phyloP scores from a whole-genome alignment of 805 yeast genomes.

The Saccharomycopsis guyanensis region DNA sequence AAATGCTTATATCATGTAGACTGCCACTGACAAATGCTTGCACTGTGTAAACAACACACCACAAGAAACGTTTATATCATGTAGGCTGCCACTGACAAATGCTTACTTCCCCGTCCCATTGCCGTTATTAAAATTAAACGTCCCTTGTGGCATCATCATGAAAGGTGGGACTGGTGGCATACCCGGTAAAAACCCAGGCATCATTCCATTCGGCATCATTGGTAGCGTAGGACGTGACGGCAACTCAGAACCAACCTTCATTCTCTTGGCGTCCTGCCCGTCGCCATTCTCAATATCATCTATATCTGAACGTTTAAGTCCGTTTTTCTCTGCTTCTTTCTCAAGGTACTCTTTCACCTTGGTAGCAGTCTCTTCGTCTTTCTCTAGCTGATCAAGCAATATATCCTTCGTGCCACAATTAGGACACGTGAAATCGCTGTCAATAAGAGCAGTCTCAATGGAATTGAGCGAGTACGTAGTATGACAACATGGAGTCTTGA shows the following conservation, averaged over 20 bases:
- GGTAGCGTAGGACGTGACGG: slow-evolving; percentile 19
- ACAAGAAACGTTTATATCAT: too few relatives aligned
- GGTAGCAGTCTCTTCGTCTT: slow-evolving; percentile 51
- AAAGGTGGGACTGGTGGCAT: background rate
- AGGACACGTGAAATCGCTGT: slow-evolving; percentile 86
- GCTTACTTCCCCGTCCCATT: background rate
- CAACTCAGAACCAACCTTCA: slow-evolving; percentile 12
- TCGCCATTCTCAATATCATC: slow-evolving; percentile 16
- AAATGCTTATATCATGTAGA: too few relatives aligned
- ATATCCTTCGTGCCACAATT: slow-evolving; percentile 70
- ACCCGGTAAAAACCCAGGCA: background rate
- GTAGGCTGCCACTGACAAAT: too few relatives aligned
- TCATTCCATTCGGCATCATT: background rate
- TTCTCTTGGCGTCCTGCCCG: slow-evolving; percentile 18
- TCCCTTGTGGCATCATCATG: slow-evolving; percentile 21
- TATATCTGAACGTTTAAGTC: slow-evolving; percentile 24
- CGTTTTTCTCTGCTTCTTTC: slow-evolving; percentile 29
- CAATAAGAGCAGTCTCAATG: slow-evolving; percentile 61
- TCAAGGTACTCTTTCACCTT: slow-evolving; percentile 46
- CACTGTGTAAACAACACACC: too few relatives aligned
- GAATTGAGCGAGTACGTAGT: slow-evolving; percentile 50
- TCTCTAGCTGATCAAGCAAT: slow-evolving; percentile 60
- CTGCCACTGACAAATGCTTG: too few relatives aligned
- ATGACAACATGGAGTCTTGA: slow-evolving; percentile 74
- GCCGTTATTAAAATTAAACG: too few relatives aligned